These are phyloP conservation scores for Nigrospora oryzae DNA, from an alignment of 2,329 filamentous ascomycete species.

Conservation along the genomic window DNA sequence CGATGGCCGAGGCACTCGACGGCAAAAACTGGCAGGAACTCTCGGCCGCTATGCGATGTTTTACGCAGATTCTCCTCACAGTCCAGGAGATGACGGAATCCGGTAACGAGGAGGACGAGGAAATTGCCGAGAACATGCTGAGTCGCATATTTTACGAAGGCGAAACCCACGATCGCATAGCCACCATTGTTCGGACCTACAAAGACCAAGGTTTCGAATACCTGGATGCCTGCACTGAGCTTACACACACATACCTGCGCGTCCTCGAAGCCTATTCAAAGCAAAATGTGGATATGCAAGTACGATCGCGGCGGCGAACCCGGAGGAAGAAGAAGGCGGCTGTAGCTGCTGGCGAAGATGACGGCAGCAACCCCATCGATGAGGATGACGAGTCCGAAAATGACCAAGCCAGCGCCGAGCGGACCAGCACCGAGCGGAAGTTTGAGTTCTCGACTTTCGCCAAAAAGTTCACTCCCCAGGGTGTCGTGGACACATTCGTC, in stretches of 20 bases:
- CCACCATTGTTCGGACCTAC: constrained; percentile 74
- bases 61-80: constrained; percentile 87
- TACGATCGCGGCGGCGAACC: constrained; percentile 70
- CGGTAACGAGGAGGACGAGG: constrained; percentile 82
- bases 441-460: constrained; percentile 89
- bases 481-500: constrained; percentile 82
- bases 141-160: constrained; percentile 99
- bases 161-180: constrained; percentile 79
- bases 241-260: constrained; percentile 83
- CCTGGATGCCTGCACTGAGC: constrained; percentile 82
- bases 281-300: constrained; percentile 87
- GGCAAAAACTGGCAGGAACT: constrained; percentile 82
- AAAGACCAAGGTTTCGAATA: constrained; percentile 93
- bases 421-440: constrained; percentile 71
- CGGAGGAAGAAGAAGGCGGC: constrained; percentile 65
- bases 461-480: constrained; percentile 72
- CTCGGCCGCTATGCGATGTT: constrained; percentile 83
- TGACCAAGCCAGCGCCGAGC: constrained; percentile 63
- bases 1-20: constrained; percentile 71
- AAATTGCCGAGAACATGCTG: constrained; percentile 95
- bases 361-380: constrained; percentile 42
- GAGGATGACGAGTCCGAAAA: constrained; percentile 63
- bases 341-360: constrained; percentile 30
- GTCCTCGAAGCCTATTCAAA: constrained; percentile 92
- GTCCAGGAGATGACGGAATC: constrained; percentile 89